These are phyloP conservation scores for Chaetomium tenue DNA, from an alignment of 495 filamentous ascomycete species.

Conservation along the genomic window DNA sequence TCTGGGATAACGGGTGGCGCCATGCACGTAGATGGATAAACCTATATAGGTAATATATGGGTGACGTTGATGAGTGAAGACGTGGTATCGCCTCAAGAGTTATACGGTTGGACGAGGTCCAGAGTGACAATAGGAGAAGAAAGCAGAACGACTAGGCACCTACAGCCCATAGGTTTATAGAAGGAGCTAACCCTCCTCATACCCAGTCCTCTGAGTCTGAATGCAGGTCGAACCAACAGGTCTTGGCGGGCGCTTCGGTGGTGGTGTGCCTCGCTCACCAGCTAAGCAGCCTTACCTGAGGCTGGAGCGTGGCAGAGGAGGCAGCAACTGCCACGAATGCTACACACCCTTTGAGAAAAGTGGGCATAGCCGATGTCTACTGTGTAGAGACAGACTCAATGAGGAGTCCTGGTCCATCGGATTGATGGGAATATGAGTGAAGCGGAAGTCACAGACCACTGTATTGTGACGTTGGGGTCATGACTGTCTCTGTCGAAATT, in stretches of 20 bases:
- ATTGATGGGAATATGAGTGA: no score
- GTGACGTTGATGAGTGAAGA: not conserved
- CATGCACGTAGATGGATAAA: not conserved
- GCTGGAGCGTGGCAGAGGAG: not conserved
- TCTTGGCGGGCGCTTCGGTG: constrained; percentile 4
- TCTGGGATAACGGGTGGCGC: no score
- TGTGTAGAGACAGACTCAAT: no score
- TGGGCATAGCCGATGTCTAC: no score
- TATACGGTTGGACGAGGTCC: no score
- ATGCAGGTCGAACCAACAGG: constrained; percentile 9
- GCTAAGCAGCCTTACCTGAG: not conserved
- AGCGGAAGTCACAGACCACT: no score
- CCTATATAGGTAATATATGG: not conserved
- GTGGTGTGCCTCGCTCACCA: not conserved
- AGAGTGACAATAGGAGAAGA: no score
- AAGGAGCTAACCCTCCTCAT: not conserved
- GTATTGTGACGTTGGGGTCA: no score
- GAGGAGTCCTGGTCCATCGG: no score
- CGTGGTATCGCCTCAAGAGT: no score
- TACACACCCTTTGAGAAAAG: not conserved
- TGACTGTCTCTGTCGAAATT: no score
- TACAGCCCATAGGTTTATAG: not conserved
- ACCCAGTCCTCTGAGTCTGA: not conserved
- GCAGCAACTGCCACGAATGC: not conserved
- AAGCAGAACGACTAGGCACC: no score